A percentile compares a stretch with the other conserved stretches of the same genome.
Conservation (phyloP, 768 basidiomycete species). For the Tulasnella sp. region DNA sequence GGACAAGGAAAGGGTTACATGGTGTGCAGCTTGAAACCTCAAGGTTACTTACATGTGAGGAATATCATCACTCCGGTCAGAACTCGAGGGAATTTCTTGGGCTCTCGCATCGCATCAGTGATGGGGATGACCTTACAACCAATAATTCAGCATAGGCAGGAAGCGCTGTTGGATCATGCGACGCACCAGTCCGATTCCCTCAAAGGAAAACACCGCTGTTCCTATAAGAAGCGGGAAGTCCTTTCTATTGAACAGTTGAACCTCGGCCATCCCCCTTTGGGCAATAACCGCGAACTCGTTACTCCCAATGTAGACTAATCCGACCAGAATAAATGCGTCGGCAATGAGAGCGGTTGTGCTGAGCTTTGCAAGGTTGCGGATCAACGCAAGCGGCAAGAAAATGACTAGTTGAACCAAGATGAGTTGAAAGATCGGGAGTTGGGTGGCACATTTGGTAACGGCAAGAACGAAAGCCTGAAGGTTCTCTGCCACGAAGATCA, state of each 20-base stretch:
- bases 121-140: constrained; percentile 76
- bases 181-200: constrained; percentile 87
- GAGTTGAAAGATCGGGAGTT: constrained; percentile 65
- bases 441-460: constrained; percentile 66
- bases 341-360: constrained; percentile 89
- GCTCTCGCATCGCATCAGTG: constrained; percentile 94
- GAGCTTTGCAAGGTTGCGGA: constrained; percentile 92
- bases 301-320: constrained; percentile 80
- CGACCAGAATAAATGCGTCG: constrained; percentile 90
- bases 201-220: constrained; percentile 97
- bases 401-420: constrained; percentile 80
- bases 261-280: constrained; percentile 66
- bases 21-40: background rate
- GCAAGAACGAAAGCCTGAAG: constrained; percentile 82
- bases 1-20: constrained; percentile 22
- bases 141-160: constrained; percentile 19
- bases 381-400: constrained; percentile 84
- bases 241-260: constrained; percentile 81
- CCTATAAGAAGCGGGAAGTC: constrained; percentile 92
- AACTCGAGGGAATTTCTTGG: constrained; percentile 84
- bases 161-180: background rate
- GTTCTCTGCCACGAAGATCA: constrained; percentile 93
- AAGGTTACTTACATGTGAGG: constrained; percentile 53
- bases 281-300: constrained; percentile 73
- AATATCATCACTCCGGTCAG: constrained; percentile 90